Base-by-base conservation (phyloP, 2,329 filamentous ascomycete species). In the Bretziella fagacearum region DNA sequence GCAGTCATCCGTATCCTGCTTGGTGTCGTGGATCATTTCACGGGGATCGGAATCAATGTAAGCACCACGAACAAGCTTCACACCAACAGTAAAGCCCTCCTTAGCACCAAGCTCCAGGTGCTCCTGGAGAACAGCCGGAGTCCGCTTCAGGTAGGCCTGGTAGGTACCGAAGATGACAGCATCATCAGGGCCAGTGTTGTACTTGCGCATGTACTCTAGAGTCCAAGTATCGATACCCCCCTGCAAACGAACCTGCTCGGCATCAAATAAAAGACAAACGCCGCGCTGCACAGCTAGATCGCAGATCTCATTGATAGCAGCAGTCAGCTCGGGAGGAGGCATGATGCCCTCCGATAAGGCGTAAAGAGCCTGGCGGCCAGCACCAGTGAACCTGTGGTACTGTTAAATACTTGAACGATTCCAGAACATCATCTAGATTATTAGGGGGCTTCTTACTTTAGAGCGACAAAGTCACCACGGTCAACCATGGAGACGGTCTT, bases 151-250 rank as follows among this genome's bases (percentile, higher is more conserved):
- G 60, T 86, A 87, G 1, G 79, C 78, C 60, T 86, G 82, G 60
- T 86, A 86, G 0, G 81, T 85, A 52, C 78, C 78, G 63, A 87
- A 93, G 48, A 95, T 70, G 45, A 87, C 72, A 3, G 82, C 79
- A 46, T 70, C 67, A 26, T 71, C 71, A 1, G 61, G 56, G 0
- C 62, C 64, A 52, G 66, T 72, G 64, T 93, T 93, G 66, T 83
- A 87, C 58, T 73, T 76, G 55, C 74, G 73, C 66, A 86, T 83
- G 54, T 85, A 80, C n/a, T 71, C 64, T 43, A 91, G 62, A 4
- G 79, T 84, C 81, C 85, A 89, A 54, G 75, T 71, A 58, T 91
- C 80, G 52, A 93, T 89, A 6, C 84, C 84, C 4, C 71, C 65
- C 62, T 93, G 84, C 25, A 91, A 71, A 47, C 74, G 71, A 48